Base-by-base conservation (phyloP, 1,284 basidiomycete species). In the Trametes pubescens region DNA sequence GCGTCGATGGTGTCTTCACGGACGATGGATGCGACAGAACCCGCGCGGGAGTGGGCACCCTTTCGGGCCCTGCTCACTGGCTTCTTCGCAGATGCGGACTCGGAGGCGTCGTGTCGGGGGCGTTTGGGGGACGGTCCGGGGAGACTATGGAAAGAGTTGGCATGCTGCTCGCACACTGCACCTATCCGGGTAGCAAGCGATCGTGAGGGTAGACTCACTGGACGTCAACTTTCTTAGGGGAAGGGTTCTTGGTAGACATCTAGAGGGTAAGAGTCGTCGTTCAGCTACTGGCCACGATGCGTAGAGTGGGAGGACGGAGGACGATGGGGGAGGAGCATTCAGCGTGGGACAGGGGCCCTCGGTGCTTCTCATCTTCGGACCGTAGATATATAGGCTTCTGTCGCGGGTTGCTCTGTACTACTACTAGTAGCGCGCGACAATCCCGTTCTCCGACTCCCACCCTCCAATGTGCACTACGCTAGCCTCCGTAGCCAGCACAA, bases 191-290 rank as follows among this genome's bases (percentile, higher is more conserved):
- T 4, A 10, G 24, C 29, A 5, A 32, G 29, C 16, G 22, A n/a
- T 21, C 21, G n/a, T 22, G 10, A 16, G 26, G 6, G 56, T 22
- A 43, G 14, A 78, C 81, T 72, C 66, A 82, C 83, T 74, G 73
- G 59, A 80, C 74, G n/a, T 82, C 79, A 11, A 80, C 75, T 67
- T 79, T 78, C 72, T 79, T 80, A 0, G 78, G 76, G 26, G 68
- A 62, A 16, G 62, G 60, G 49, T 61, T 69, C 57, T 65, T 61
- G 21, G 61, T 49, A 21, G 69, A 51, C 61, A 59, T 67, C 66
- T 71, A 49, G 40, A 57, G 26, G 34, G 14, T 21, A 21, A 11
- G 14, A 56, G 47, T 58, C 9, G 62, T 44, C 52, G 51, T 22
- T 53, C 24, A 9, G 48, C 40, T 40, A 48, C 35, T 16, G 40